Evolutionary conservation across 495 filamentous ascomycete species (phyloP), one percentile per base, ranked within the genome.

Genomic region (Penicillium ochrochloron): DNA sequence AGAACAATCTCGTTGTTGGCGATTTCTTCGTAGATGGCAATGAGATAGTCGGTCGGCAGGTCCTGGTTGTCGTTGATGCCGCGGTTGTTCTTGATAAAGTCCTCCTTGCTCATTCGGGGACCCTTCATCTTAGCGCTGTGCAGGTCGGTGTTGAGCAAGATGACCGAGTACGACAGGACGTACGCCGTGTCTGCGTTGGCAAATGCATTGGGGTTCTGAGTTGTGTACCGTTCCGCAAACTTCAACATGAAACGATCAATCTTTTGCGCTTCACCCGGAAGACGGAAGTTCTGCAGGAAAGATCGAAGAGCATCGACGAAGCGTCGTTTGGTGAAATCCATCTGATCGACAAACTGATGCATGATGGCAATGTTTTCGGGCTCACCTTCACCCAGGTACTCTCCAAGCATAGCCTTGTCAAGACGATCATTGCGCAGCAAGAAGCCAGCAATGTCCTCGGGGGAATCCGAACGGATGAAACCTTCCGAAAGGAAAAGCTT

Each of bases 241-340:
- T 99, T 99, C 56, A 98, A 83, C 95, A 99, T 98, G 77, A 97
- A 97, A 39, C 95, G 90, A 86, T 99, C 95, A 66, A 99, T 99
- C 80, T 99, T 99, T 74, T 99, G 95, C 1, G 94, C 94, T 75
- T 99, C 95, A 50, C 95, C 95, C 1, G 95, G 95, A 12, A 99
- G 79, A 34, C 95, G 90, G 81, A 99, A 99, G 52, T 92, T 89
- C 76, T 99, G 95, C 15, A 99, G 80, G 71, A 98, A 99, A 57
- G 90, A 86, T 29, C 95, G 87, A 14, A 99, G 80, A 23, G 95
- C 88, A 78, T 97, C 95, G 14, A 97, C 94, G 65, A 99, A 99
- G 11, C 93, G 90, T 53, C 90, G 90, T 73, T 91, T 92, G n/a
- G 86, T 82, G 63, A 99, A 99, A 46, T 97, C 92, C 94, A 99